These are phyloP conservation scores for Arabidopsis suecica DNA, from an alignment of 345 rosid species.

Conservation along the genomic window DNA sequence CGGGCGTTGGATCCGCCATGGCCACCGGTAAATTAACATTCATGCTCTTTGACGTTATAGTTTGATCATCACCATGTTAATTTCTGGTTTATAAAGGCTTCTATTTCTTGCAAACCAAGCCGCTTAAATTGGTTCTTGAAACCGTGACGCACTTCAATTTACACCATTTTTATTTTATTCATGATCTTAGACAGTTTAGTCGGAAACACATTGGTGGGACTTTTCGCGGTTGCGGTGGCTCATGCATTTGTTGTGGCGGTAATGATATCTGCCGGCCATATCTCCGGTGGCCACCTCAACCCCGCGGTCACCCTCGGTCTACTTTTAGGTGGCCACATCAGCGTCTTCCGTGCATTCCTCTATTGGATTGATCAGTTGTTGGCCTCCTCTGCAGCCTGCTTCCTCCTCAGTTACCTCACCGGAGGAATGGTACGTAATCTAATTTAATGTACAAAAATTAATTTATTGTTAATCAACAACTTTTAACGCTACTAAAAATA, in stretches of 20 bases:
- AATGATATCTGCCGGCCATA: conserved; percentile 87
- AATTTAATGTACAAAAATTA: not conserved
- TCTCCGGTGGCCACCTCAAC: conserved; percentile 94
- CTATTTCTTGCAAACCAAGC: not conserved
- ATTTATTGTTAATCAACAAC: not conserved
- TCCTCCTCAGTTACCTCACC: conserved; percentile 84
- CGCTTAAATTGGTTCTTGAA: not conserved
- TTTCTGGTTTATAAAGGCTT: not conserved
- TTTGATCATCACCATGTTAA: not conserved
- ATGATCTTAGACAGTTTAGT: conserved; percentile 52
- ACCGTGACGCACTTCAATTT: not conserved
- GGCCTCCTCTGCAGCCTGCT: conserved; percentile 77
- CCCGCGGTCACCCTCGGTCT: conserved; percentile 92
- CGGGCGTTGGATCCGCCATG: conserved; percentile 87
- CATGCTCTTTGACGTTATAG: not conserved
- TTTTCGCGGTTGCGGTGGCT: conserved; percentile 79
- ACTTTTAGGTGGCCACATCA: conserved; percentile 78
- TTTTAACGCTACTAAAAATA: not conserved
- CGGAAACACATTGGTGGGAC: conserved; percentile 59
- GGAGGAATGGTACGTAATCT: conserved; percentile 70
- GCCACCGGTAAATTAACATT: conserved; percentile 57
- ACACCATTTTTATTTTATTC: not conserved
- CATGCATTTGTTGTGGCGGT: conserved; percentile 85
- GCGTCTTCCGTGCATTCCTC: conserved; percentile 68
- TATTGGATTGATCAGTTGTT: conserved; percentile 78